Conservation (phyloP, 768 basidiomycete species). For the Psilocybe cyanescens region DNA sequence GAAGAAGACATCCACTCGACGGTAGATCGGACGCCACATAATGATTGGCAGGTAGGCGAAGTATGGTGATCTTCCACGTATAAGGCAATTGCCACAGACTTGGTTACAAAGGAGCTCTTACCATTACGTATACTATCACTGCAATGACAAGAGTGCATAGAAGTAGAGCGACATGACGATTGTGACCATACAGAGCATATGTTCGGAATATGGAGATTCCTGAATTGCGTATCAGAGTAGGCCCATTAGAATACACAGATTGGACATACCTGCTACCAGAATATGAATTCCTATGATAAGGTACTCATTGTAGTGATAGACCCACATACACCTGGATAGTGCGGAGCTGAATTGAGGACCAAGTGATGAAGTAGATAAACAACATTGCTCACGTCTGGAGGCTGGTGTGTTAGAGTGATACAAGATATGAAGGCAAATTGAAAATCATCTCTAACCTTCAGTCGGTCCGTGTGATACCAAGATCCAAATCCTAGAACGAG, state of each 20-base stretch:
- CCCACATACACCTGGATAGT: background rate
- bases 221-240: background rate
- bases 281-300: constrained; percentile 5
- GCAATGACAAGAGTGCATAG: constrained; percentile 5
- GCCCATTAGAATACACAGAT: too few relatives aligned
- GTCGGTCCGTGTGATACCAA: background rate
- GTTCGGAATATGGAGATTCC: constrained; percentile 11
- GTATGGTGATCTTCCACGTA: background rate
- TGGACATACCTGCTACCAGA: constrained; percentile 1
- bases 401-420: too few relatives aligned
- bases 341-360: too few relatives aligned
- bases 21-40: background rate
- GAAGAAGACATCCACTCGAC: background rate
- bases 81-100: too few relatives aligned
- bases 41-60: background rate
- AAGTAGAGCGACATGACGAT: constrained; percentile 2
- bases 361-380: too few relatives aligned
- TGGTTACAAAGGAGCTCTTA: background rate
- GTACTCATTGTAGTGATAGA: constrained; percentile 1
- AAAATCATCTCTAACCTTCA: background rate
- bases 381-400: background rate
- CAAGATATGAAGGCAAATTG: background rate
- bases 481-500: constrained; percentile 29
- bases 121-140: constrained; percentile 1
- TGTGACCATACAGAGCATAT: constrained; percentile 15